A percentile compares a stretch with the other conserved stretches of the same genome.
Conservation (phyloP, 2,329 filamentous ascomycete species). For the Ophiosphaerella herpotricha region DNA sequence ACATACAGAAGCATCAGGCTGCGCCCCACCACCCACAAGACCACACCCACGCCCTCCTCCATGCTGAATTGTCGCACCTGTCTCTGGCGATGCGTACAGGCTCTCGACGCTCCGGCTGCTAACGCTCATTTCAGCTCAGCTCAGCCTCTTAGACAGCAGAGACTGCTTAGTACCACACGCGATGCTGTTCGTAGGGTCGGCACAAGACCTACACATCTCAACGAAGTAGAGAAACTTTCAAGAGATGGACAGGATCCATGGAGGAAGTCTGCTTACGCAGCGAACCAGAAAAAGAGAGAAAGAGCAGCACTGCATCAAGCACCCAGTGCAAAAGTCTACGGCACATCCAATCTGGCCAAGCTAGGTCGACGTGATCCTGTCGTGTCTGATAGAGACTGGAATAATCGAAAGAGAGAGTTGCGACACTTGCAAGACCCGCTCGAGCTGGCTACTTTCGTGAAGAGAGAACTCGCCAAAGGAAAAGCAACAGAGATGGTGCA, state of each 20-base stretch:
- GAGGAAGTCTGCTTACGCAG: conserved; percentile 30
- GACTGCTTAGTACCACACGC: conserved; percentile 18
- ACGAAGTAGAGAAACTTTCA: conserved; percentile 15
- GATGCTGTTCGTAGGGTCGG: conserved; percentile 10
- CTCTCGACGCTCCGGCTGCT: conserved; percentile 40
- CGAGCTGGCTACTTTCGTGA: conserved; percentile 72
- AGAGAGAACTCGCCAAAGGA: conserved; percentile 61
- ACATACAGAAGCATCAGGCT: background rate
- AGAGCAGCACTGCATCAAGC: conserved; percentile 20
- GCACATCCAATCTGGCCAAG: conserved; percentile 26
- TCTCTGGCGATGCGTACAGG: conserved; percentile 49
- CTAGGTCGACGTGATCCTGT: conserved; percentile 31
- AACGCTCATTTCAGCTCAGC: conserved; percentile 24
- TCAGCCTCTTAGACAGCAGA: conserved; percentile 19
- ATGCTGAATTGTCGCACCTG: conserved; percentile 55
- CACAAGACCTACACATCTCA: conserved; percentile 3
- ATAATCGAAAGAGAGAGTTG: conserved; percentile 60
- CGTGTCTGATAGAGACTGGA: conserved; percentile 35
- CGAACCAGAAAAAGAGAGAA: conserved; percentile 29
- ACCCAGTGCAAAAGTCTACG: background rate
- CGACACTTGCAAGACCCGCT: conserved; percentile 70
- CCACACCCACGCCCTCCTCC: conserved; percentile 16
- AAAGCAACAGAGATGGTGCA: conserved; percentile 69
- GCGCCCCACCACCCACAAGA: background rate
- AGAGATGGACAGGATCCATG: conserved; percentile 27